Base-by-base conservation (phyloP, 192 early-diverging fungal genomes). In the Pilobolus umbonatus region DNA sequence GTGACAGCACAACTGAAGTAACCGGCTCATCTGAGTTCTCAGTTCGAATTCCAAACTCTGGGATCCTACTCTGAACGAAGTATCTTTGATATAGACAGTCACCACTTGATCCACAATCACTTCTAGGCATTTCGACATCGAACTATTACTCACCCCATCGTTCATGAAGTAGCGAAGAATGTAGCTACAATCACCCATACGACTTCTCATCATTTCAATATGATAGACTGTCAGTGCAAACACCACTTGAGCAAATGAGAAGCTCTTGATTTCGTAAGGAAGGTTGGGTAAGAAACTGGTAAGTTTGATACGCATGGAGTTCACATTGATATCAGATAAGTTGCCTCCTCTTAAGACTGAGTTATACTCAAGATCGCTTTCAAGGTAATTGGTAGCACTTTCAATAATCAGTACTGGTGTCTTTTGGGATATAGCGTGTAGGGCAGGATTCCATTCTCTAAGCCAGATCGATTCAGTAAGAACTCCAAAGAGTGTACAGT, bases 221-320 rank as follows among this genome's bases (percentile, higher is more conserved):
- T 91, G 81, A 63, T 90, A 86, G 1, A 94, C 84, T 0, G 90
- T 80, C 26, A 94, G 75, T n/a, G 96, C 74, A 68, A 92, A 98
- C 5, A 84, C 87, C 0, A 83, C 75, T 57, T 88, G 83, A 9
- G 86, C 75, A 50, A 86, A 88, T 15, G 88, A 78, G 25, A 92
- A 68, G 25, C 53, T 69, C 47, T 81, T 79, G 44, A 85, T 71
- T 26, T 75, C 83, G n/a, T 58, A 55, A 0, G 77, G 63, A 29
- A 73, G 72, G 10, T 52, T 66, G 7, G 87, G 80, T 17, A 93
- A 61, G 17, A 79, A 73, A 3, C 71, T 62, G 15, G 76, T 76
- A 19, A 88, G 67, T 10, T 75, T 73, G 5, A 77, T 56, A 15
- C 83, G 73, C 51, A 88, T 69, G 1, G 84, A 63, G 24, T 70